Percentiles rank a stretch among this genome's conserved stretches.
Conservation (phyloP, 2,329 filamentous ascomycete genomes). For the Microcyclospora tardicrescens region DNA sequence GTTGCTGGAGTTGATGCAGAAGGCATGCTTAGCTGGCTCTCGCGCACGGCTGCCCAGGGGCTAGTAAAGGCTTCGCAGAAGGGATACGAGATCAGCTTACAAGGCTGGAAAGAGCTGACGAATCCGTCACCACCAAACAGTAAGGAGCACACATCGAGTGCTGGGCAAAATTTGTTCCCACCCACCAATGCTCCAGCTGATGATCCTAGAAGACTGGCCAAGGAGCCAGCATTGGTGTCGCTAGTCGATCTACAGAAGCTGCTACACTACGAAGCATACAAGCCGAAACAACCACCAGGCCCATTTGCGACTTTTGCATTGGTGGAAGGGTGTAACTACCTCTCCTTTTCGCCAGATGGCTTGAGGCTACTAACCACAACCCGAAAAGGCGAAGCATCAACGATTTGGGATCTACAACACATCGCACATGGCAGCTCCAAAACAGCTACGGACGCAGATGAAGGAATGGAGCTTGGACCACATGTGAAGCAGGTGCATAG, state of each 20-base stretch:
- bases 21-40: slow-evolving; percentile 18
- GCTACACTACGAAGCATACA: slow-evolving; percentile 33
- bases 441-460: slow-evolving; percentile 6
- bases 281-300: slow-evolving; percentile 39
- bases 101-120: slow-evolving; percentile 73
- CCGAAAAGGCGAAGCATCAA: slow-evolving; percentile 71
- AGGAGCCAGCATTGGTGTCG: slow-evolving; percentile 60
- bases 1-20: slow-evolving; percentile 62
- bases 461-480: slow-evolving; percentile 20
- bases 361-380: slow-evolving; percentile 66
- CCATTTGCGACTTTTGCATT: slow-evolving; percentile 59
- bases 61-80: slow-evolving; percentile 52
- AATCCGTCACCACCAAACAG: slow-evolving; percentile 36
- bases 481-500: slow-evolving; percentile 71
- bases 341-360: slow-evolving; percentile 65
- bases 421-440: slow-evolving; percentile 32
- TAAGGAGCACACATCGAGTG: slow-evolving; percentile 5
- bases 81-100: slow-evolving; percentile 56
- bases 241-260: slow-evolving; percentile 58
- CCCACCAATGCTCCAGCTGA: slow-evolving; percentile 58
- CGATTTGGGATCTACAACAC: slow-evolving; percentile 66
- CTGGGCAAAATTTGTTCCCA: slow-evolving; percentile 40
- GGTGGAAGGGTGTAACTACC: slow-evolving; percentile 63
- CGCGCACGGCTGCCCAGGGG: slow-evolving; percentile 64
- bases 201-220: slow-evolving; percentile 39